These are phyloP conservation scores for Plasmodium relictum DNA, from an alignment of 169 alveolate genomes.

Conservation along the genomic window DNA sequence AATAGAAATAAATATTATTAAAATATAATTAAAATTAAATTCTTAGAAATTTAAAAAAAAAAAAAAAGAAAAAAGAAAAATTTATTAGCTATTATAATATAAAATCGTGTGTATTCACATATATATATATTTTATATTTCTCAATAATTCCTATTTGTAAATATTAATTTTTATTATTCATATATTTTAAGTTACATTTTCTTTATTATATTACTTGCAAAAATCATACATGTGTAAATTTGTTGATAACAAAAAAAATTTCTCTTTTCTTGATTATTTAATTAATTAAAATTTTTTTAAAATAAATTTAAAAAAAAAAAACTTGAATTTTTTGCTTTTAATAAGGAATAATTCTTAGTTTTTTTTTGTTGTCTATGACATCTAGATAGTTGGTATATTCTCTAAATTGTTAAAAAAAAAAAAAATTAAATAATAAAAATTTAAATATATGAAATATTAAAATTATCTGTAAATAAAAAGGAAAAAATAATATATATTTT, in stretches of 20 bases:
- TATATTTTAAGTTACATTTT: not conserved
- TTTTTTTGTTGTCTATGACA: constrained; percentile 13
- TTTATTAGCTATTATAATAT: not conserved
- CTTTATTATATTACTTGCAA: too few relatives aligned
- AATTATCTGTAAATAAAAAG: not conserved
- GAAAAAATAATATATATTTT: not conserved
- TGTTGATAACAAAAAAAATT: too few relatives aligned
- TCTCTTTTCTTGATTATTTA: too few relatives aligned
- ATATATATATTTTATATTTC: not conserved
- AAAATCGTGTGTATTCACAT: not conserved
- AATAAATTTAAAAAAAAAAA: too few relatives aligned
- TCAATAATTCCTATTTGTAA: too few relatives aligned
- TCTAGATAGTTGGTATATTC: constrained; percentile 47
- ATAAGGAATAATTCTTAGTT: not conserved
- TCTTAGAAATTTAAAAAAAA: not conserved
- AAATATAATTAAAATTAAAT: too few relatives aligned
- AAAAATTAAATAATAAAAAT: not conserved
- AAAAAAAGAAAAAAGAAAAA: not conserved
- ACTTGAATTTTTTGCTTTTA: too few relatives aligned
- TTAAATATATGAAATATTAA: not conserved
- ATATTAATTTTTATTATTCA: not conserved
- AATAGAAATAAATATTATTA: not conserved
- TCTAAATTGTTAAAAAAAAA: constrained; percentile 3
- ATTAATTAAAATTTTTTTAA: too few relatives aligned
- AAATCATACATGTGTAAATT: too few relatives aligned